Conservation (phyloP, 2,329 filamentous ascomycete species). For the Aspergillus phoenicis region DNA sequence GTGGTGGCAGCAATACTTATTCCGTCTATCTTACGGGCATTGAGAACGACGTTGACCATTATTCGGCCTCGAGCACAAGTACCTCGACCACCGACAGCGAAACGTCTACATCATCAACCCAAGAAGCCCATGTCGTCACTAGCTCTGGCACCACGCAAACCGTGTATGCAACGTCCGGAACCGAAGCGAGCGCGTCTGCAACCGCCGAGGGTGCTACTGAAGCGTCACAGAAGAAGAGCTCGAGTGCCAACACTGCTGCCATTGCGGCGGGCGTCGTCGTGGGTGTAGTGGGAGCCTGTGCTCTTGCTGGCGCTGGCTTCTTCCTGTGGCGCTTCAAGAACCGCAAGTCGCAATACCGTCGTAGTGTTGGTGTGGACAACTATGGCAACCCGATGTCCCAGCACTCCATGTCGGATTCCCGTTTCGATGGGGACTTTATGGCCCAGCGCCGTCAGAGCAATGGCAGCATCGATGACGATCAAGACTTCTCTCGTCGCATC, state of each 20-base stretch:
- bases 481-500: constrained; percentile 95
- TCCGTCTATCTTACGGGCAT: constrained; percentile 57
- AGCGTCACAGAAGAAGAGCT: constrained; percentile 14
- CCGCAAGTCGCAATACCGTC: constrained; percentile 77
- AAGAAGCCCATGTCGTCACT: constrained; percentile 30
- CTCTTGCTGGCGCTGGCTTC: constrained; percentile 67
- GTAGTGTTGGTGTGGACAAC: constrained; percentile 75
- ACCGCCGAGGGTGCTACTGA: constrained; percentile 1
- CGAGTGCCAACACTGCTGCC: constrained; percentile 70
- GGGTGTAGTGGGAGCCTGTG: constrained; percentile 71
- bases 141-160: constrained; percentile 31
- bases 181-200: constrained; percentile 12
- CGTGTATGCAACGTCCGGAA: constrained; percentile 38
- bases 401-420: constrained; percentile 74
- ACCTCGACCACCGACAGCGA: constrained; percentile 33
- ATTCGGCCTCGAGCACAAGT: constrained; percentile 28
- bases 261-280: constrained; percentile 89
- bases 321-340: constrained; percentile 75
- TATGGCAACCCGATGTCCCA: constrained; percentile 65
- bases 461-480: constrained; percentile 94
- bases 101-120: constrained; percentile 40
- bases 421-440: constrained; percentile 82
- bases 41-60: constrained; percentile 39
- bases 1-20: constrained; percentile 59
- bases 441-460: constrained; percentile 83